Percentiles rank a stretch among this genome's conserved stretches.
Conservation (phyloP, 495 filamentous ascomycete genomes). For the Elasticomyces elasticus region DNA sequence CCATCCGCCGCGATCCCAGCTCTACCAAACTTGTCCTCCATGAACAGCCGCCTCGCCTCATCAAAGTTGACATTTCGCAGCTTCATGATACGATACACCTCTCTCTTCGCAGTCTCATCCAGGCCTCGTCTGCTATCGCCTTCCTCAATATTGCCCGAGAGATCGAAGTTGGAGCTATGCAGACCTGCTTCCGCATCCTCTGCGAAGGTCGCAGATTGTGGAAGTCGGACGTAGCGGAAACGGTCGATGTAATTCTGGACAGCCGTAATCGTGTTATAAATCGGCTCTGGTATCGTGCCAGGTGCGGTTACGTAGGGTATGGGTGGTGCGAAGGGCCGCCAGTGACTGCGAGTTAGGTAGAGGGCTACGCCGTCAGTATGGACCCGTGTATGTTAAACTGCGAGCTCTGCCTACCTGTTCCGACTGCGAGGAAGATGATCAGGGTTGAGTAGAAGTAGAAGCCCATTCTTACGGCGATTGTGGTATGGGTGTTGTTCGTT, state of each 20-base stretch:
- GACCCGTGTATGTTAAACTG: not conserved
- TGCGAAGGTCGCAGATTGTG: slow-evolving; percentile 50
- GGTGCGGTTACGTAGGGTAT: slow-evolving; percentile 43
- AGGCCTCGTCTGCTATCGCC: slow-evolving; percentile 71
- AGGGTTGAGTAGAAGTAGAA: slow-evolving; percentile 67
- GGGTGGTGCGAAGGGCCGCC: slow-evolving; percentile 48
- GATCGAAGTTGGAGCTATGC: slow-evolving; percentile 68
- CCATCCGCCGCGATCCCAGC: slow-evolving; percentile 86
- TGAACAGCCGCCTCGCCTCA: slow-evolving; percentile 77
- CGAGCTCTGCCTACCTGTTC: slow-evolving; percentile 28
- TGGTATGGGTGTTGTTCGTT: too few relatives aligned
- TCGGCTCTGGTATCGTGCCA: slow-evolving; percentile 44
- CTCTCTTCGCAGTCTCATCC: slow-evolving; percentile 64
- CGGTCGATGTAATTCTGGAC: slow-evolving; percentile 27
- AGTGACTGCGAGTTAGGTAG: slow-evolving; percentile 69
- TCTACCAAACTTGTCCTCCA: slow-evolving; percentile 70
- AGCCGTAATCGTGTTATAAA: slow-evolving; percentile 13
- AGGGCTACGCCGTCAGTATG: slow-evolving; percentile 38
- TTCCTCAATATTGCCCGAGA: slow-evolving; percentile 63
- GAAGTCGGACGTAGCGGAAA: slow-evolving; percentile 59
- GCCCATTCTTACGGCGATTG: slow-evolving; percentile 38
- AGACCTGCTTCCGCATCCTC: slow-evolving; percentile 79
- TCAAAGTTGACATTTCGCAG: slow-evolving; percentile 67
- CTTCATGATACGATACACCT: slow-evolving; percentile 84
- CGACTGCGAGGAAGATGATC: slow-evolving; percentile 38